A percentile compares a stretch with the other conserved stretches of the same genome.
phyloP scores from a whole-genome alignment of 2,329 filamentous ascomycete genomes.

The Byssothecium circinans region DNA sequence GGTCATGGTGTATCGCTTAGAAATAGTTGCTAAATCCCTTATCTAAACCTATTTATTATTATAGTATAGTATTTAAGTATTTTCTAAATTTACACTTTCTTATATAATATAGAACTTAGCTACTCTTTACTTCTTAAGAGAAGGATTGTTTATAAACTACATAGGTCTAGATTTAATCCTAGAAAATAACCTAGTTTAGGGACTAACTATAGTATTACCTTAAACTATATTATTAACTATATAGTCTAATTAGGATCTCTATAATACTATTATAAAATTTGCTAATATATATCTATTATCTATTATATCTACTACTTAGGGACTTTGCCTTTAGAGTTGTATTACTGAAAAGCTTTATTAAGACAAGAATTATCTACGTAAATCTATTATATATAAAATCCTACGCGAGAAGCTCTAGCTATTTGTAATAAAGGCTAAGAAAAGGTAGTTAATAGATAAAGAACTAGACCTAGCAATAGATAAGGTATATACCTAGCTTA shows the following conservation, averaged over 20 bases:
- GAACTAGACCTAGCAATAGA: constrained; percentile 2
- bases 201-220: constrained; percentile 2
- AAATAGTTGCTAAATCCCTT: not conserved
- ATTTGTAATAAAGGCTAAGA: constrained; percentile 5
- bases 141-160: constrained; percentile 4
- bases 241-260: constrained; percentile 1
- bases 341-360: constrained; percentile 7
- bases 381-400: constrained; percentile 8
- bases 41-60: constrained; percentile 3
- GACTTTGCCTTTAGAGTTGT: constrained; percentile 5
- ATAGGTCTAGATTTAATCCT: constrained; percentile 4
- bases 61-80: constrained; percentile 1
- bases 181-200: constrained; percentile 5
- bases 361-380: constrained; percentile 6
- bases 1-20: too few relatives aligned
- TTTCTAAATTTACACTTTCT: constrained; percentile 7
- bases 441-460: not conserved
- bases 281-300: constrained; percentile 4
- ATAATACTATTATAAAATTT: constrained; percentile 7
- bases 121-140: constrained; percentile 5
- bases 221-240: constrained; percentile 6
- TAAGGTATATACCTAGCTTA: constrained; percentile 2
- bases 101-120: constrained; percentile 6
- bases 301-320: constrained; percentile 7
- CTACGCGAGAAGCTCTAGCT: constrained; percentile 4